Conservation (phyloP, 1,139 yeast species). For the Taphrina communis region DNA sequence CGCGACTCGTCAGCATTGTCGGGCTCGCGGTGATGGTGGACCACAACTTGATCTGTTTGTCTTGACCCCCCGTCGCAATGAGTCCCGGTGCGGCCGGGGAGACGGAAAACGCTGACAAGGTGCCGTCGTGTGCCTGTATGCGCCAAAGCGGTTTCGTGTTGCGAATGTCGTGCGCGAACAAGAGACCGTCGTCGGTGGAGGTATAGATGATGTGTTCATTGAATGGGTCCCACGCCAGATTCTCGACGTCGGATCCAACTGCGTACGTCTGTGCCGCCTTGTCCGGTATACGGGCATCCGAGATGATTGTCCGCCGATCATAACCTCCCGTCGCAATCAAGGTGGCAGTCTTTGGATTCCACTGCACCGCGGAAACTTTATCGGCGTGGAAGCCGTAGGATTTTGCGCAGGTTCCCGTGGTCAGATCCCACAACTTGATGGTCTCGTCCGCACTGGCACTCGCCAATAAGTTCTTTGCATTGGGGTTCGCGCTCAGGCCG, state of each 20-base stretch:
- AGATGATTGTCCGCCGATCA: conserved; percentile 76
- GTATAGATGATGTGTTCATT: conserved; percentile 74
- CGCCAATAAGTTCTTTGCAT: conserved; percentile 83
- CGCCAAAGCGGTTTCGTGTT: conserved; percentile 68
- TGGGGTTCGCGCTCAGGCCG: conserved; percentile 80
- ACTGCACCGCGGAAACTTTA: conserved; percentile 83
- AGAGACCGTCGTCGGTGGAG: conserved; percentile 90
- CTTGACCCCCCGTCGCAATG: conserved; percentile 78
- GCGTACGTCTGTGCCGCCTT: conserved; percentile 70
- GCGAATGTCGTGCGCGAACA: conserved; percentile 87
- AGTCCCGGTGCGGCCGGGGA: conserved; percentile 73
- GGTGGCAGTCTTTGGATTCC: conserved; percentile 81
- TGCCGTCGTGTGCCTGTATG: conserved; percentile 95
- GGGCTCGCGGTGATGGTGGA: conserved; percentile 64
- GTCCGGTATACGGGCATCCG: conserved; percentile 78
- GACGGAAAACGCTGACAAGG: conserved; percentile 79
- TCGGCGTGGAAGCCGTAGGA: conserved; percentile 64
- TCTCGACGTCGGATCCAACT: conserved; percentile 80
- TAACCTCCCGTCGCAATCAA: conserved; percentile 90
- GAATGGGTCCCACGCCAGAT: conserved; percentile 66
- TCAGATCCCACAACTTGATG: conserved; percentile 92
- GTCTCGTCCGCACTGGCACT: conserved; percentile 96
- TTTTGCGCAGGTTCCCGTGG: conserved; percentile 69
- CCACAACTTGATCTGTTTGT: conserved; percentile 87
- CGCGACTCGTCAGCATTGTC: conserved; percentile 87